These are phyloP conservation scores for Blastocystis hominis DNA, from an alignment of 352 stramenopile species.

Conservation along the genomic window DNA sequence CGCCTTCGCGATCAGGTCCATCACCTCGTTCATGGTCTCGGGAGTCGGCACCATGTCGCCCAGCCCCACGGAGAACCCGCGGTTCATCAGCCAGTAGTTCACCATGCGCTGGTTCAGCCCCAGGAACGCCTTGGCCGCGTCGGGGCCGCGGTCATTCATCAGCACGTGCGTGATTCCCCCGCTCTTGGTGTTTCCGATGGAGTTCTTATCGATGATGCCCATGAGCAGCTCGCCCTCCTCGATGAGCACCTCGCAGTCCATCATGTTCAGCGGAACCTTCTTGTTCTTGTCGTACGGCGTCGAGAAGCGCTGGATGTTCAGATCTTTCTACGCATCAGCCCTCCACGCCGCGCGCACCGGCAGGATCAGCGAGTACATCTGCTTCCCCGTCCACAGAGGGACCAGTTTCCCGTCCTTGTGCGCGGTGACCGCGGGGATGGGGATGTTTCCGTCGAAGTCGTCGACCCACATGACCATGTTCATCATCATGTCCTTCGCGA, in stretches of 20 bases:
- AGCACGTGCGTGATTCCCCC: conserved; percentile 92
- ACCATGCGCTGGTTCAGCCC: conserved; percentile 89
- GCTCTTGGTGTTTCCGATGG: conserved; percentile 84
- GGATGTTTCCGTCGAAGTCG: conserved; percentile 88
- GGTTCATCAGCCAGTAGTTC: conserved; percentile 94
- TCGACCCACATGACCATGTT: conserved; percentile 91
- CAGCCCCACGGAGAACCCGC: conserved; percentile 94
- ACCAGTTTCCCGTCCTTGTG: conserved; percentile 64
- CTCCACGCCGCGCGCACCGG: conserved; percentile 61
- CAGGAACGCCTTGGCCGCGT: conserved; percentile 71
- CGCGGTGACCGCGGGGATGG: conserved; percentile 88
- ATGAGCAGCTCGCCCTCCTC: conserved; percentile 87
- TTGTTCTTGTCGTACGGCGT: conserved; percentile 86
- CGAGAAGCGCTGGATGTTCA: conserved; percentile 86
- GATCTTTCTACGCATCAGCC: conserved; percentile 63
- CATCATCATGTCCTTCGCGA: conserved; percentile 91
- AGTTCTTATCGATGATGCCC: conserved; percentile 98
- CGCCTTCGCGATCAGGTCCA: conserved; percentile 92
- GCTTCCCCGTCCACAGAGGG: conserved; percentile 89
- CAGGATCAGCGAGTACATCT: conserved; percentile 90
- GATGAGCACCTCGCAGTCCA: conserved; percentile 91
- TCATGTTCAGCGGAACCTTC: conserved; percentile 76
- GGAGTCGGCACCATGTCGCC: conserved; percentile 95
- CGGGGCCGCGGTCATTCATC: conserved; percentile 70
- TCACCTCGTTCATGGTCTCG: conserved; percentile 91